Conservation (phyloP, 768 basidiomycete species). For the Serendipita sp. region DNA sequence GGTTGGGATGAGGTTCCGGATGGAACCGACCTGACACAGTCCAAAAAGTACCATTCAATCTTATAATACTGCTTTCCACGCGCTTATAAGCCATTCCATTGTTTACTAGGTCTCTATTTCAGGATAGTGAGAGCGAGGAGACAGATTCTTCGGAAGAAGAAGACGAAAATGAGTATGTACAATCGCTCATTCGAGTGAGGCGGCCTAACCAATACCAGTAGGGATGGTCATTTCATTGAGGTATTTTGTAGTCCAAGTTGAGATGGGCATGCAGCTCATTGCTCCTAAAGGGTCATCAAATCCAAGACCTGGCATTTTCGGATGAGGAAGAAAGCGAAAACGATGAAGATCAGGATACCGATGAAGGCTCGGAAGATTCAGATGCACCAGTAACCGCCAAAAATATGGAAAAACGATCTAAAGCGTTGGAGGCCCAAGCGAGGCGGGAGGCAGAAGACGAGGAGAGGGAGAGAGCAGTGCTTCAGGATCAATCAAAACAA, state of each 20-base stretch:
- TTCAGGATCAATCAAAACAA: conserved; percentile 27
- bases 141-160: conserved; percentile 32
- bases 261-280: neutral
- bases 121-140: conserved; percentile 30
- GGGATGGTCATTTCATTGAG: conserved; percentile 36
- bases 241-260: conserved; percentile 20
- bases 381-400: conserved; percentile 47
- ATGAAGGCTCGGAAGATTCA: conserved; percentile 33
- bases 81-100: conserved; percentile 4
- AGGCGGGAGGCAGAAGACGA: conserved; percentile 56
- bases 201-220: neutral
- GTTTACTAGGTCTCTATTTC: conserved; percentile 28
- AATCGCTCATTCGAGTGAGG: neutral
- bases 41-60: conserved; percentile 25
- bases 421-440: conserved; percentile 54
- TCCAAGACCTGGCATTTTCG: conserved; percentile 16
- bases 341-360: conserved; percentile 22
- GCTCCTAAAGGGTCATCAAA: conserved; percentile 2
- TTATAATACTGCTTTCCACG: neutral
- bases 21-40: conserved; percentile 28
- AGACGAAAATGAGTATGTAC: conserved; percentile 21
- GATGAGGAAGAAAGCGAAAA: conserved; percentile 27
- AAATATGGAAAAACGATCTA: conserved; percentile 71
- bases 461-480: conserved; percentile 37
- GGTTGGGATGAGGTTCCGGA: conserved; percentile 53